Percentiles rank a stretch among this genome's conserved stretches.
These are phyloP conservation scores for Pestalotiopsis sp. DNA, from an alignment of 2,329 filamentous ascomycete species.

Conservation along the genomic window DNA sequence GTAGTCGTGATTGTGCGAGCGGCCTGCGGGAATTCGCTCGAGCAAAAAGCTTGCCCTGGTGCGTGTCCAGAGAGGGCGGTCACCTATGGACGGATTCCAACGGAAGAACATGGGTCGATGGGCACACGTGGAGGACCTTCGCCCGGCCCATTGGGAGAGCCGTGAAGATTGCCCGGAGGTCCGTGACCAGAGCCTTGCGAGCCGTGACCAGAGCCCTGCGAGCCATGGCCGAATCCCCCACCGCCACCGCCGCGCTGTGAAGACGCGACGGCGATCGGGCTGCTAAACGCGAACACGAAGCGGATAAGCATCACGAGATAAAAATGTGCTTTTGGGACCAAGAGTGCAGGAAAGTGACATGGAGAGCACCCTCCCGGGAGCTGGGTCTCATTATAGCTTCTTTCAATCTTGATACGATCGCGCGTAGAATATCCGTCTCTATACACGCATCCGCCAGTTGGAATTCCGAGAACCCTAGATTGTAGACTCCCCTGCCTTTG, in stretches of 20 bases:
- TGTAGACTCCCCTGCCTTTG: not conserved
- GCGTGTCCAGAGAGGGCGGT: not conserved
- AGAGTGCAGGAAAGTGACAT: not conserved
- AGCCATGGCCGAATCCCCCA: slow-evolving; percentile 12
- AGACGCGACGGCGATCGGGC: not conserved
- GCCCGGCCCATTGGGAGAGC: not conserved
- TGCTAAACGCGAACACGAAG: not conserved
- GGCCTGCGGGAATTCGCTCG: too few species aligned
- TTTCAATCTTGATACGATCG: not conserved
- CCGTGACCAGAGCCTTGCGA: not conserved
- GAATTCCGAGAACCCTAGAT: not conserved
- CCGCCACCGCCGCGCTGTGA: not conserved
- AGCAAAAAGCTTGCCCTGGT: not conserved
- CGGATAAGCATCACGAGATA: not conserved
- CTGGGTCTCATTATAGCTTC: not conserved
- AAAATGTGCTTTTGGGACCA: not conserved
- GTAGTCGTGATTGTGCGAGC: not conserved
- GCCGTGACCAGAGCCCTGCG: too few species aligned
- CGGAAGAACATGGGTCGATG: not conserved
- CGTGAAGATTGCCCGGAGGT: not conserved
- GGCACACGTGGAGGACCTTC: not conserved
- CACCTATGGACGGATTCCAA: not conserved
- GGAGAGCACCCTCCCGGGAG: not conserved
- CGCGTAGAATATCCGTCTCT: not conserved
- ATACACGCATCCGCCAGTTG: not conserved